A percentile compares a stretch with the other conserved stretches of the same genome.
Conservation (phyloP, 2,329 filamentous ascomycete species). For the Hypoxylon sp. region DNA sequence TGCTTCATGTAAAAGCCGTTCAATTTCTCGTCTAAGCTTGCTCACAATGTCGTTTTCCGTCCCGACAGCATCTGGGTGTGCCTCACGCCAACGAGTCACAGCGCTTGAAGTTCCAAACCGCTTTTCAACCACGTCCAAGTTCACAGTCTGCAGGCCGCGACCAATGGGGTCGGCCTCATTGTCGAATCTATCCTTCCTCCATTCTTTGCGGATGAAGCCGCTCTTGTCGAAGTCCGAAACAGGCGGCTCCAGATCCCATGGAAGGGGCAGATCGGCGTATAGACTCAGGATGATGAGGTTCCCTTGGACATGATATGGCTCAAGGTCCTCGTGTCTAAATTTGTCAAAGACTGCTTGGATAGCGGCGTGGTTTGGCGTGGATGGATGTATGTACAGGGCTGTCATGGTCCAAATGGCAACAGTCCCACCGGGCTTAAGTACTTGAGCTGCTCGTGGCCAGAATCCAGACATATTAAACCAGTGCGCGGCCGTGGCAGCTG, state of each 20-base stretch:
- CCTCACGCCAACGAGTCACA: conserved; percentile 27
- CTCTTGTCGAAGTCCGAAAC: conserved; percentile 11
- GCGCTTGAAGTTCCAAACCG: conserved; percentile 16
- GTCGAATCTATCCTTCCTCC: conserved; percentile 8
- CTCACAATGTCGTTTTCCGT: conserved; percentile 19
- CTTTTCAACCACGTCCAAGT: conserved; percentile 8
- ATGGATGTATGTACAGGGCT: conserved; percentile 1
- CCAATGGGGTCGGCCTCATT: not conserved
- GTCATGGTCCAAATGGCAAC: conserved; percentile 20
- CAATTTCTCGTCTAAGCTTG: conserved; percentile 4
- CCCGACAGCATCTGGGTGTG: conserved; percentile 12
- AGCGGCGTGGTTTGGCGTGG: conserved; percentile 13
- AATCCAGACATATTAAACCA: conserved; percentile 28
- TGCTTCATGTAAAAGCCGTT: conserved; percentile 14
- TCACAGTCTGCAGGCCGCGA: not conserved
- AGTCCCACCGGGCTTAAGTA: conserved; percentile 25
- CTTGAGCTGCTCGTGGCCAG: conserved; percentile 25
- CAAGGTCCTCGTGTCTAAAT: not conserved
- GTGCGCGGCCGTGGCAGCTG: conserved; percentile 21
- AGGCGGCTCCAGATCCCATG: conserved; percentile 11
- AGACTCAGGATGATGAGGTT: not conserved
- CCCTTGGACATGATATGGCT: not conserved
- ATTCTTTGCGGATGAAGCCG: conserved; percentile 14
- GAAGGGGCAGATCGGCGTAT: conserved; percentile 13
- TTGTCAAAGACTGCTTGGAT: conserved; percentile 14